Base-by-base conservation (phyloP, 345 rosid species). In the Trapa incisa region DNA sequence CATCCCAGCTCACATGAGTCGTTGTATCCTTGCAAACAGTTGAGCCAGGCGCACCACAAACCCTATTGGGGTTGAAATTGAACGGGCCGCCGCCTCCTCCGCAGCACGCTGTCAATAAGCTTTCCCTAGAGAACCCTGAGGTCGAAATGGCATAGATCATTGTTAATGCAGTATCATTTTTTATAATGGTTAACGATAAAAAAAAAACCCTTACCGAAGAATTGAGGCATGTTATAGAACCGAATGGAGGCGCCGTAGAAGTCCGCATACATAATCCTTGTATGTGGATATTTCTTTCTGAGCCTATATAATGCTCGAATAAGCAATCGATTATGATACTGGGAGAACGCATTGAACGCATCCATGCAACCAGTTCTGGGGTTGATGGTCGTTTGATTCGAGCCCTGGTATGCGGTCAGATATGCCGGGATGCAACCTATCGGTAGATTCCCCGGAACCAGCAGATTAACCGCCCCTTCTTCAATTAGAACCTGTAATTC, bases 381-480 rank as follows among this genome's bases (percentile, higher is more conserved):
- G 64, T 86, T 85, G 62, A 82, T 84, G n/a, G 81, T 80, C 9
- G 67, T 29, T 72, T 68, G 63, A 53, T 63, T 72, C 2, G 47
- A 68, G 67, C 82, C 79, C n/a, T 2, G 68, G 64, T 81, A 83
- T 69, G 79, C 57, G 14, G 89, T 83, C 74, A 89, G 41, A 53
- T 83, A 81, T 61, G 75, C 67, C 7, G 91, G 81, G 0, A 81
- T 68, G 80, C 96, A 89, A 22, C 96, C 92, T 1, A 85, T 74
- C 2, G 92, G 92, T 7, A 85, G 69, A 72, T 81, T 85, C 22
- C 92, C 92, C 0, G 92, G 89, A 61, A 86, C 92, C 82, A 86
- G 12, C 16, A 89, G 32, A 14, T 83, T 78, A 42, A 74, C 81
- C 1, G 92, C 92, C 2, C 90, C 96, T 81, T 85, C 87, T 48